Base-by-base conservation (phyloP, 2,329 filamentous ascomycete species). In the Annulohypoxylon truncatum region DNA sequence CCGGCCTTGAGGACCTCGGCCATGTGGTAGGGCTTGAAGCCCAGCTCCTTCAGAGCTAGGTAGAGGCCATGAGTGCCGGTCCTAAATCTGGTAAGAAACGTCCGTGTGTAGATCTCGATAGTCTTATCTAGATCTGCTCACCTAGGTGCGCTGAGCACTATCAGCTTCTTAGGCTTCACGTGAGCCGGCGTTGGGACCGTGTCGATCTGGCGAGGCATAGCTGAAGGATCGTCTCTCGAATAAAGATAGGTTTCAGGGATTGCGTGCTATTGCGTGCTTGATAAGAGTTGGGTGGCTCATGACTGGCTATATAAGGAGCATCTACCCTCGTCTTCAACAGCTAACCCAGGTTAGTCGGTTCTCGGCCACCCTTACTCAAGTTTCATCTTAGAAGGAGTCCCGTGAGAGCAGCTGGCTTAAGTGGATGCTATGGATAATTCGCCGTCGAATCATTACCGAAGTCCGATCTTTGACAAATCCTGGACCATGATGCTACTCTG, bases 131-230 rank as follows among this genome's bases (percentile, higher is more conserved):
- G 20, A 18, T 5, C 2, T 29, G 40, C 75, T 57, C 64, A 79
- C 78, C 79, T 76, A n/a, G 77, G 75, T n/a, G 75, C 75, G 47
- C 78, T 80, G 26, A 79, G 69, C 15, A 80, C 75, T 44, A 81
- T 74, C 8, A 80, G 59, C 61, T 78, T 79, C 69, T 77, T 78
- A 20, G 74, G 73, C 52, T 71, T 60, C 4, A 76, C 72, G 40
- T 73, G 66, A 18, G 71, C 63, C 9, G 78, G 79, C 8, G 69
- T 68, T 7, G 77, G 77, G n/a, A 80, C 31, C 28, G 61, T 68
- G 50, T 80, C 79, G 35, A 81, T 77, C 18, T 69, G 61, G 61
- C 78, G 77, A 60, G 77, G 68, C 79, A 80, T 80, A 10, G 42
- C 29, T 66, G 35, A 60, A 61, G 33, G 22, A 18, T 28, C 22